phyloP scores from a whole-genome alignment of 306 rosid genomes.

The Biancaea sappan region DNA sequence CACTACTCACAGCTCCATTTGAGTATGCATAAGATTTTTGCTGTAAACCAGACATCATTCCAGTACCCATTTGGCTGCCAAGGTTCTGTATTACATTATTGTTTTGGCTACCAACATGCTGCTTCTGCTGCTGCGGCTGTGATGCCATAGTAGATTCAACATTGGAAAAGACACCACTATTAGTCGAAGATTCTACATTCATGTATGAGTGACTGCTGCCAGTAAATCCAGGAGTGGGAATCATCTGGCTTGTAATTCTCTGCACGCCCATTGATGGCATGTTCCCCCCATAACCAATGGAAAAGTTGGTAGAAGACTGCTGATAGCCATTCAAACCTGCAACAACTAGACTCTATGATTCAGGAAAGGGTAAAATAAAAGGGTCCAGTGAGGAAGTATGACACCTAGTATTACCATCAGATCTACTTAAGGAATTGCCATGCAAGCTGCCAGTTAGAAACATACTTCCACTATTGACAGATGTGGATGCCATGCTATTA shows the following conservation, averaged over 20 bases:
- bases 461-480: constrained; percentile 68
- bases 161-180: constrained; percentile 62
- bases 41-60: constrained; percentile 75
- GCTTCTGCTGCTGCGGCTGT: constrained; percentile 77
- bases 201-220: constrained; percentile 58
- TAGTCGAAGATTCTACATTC: constrained; percentile 67
- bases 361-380: constrained; percentile 36
- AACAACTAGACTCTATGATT: constrained; percentile 34
- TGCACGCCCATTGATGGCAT: constrained; percentile 69
- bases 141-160: constrained; percentile 67
- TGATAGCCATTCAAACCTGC: constrained; percentile 89
- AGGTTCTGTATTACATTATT: constrained; percentile 70
- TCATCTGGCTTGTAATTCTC: constrained; percentile 86
- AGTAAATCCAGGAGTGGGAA: constrained; percentile 93
- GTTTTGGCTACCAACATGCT: constrained; percentile 71
- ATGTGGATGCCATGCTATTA: constrained; percentile 50
- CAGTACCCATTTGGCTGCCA: constrained; percentile 75
- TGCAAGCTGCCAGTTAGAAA: constrained; percentile 62
- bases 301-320: constrained; percentile 73
- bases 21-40: constrained; percentile 78
- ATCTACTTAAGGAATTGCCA: constrained; percentile 61
- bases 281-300: constrained; percentile 74
- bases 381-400: constrained; percentile 9
- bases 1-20: constrained; percentile 72
- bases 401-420: constrained; percentile 60